Base-by-base conservation (phyloP, 441 rosid genomes). In the Euphorbia schlechtendalii region DNA sequence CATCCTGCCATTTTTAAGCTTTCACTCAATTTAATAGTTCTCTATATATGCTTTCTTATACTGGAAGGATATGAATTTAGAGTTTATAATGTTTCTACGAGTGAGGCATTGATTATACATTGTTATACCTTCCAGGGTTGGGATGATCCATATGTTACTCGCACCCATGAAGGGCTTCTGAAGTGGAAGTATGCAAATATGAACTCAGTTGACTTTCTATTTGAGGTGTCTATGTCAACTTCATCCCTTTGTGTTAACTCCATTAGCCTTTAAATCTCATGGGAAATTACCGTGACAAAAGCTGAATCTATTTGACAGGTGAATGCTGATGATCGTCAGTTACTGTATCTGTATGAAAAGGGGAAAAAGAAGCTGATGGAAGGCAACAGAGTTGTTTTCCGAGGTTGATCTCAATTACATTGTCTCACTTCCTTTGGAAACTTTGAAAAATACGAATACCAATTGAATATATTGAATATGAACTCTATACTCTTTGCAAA, bases 121-220 rank as follows among this genome's bases (percentile, higher is more conserved):
- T 53, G 38, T 61, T 11, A 58, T 63, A 20, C 70, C 46, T 71
- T 56, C 57, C 77, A 96, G 99, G 99, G 96, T 58, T 95, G 99
- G 99, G 98, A 95, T 75, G 99, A 95, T 77, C 98, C 96, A 56
- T 95, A 95, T 58, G 89, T 90, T 73, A 88, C 99, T 54, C 93
- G 96, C 60, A 87, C 97, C 24, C 96, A 95, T 69, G 93, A 95
- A 79, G 97, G 98, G 60, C 96, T 95, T 68, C 69, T 95, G 73
- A 95, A 95, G 81, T 92, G 99, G 99, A 95, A 95, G 73, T 95
- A 95, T 80, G 87, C 98, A 52, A 83, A 83, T 63, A 75, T 88
- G 97, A 95, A 95, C 80, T 95, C 97, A 4, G 96, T 95, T 45
- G 99, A 95, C 78, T 92, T 92, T 83, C 79, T 86, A 45, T 95